A percentile compares a stretch with the other conserved stretches of the same genome.
phyloP scores from a whole-genome alignment of 768 basidiomycete species.

The Arthromyces matolae region DNA sequence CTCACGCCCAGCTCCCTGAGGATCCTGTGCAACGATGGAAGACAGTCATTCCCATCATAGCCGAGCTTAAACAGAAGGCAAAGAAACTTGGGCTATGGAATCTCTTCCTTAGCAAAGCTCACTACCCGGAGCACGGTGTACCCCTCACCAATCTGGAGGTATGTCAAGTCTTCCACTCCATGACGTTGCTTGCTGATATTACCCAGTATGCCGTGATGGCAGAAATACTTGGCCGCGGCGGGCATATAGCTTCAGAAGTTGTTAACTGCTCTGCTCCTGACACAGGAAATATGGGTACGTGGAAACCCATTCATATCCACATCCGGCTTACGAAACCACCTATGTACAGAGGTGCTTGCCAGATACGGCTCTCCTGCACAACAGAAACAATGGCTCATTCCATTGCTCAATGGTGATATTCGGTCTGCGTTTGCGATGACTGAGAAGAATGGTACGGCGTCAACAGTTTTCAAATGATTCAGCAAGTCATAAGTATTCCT shows the following conservation, averaged over 20 bases:
- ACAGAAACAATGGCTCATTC: constrained; percentile 85
- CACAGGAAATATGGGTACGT: constrained; percentile 94
- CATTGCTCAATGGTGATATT: constrained; percentile 88
- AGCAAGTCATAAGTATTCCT: constrained; percentile 7
- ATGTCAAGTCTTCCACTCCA: constrained; percentile 14
- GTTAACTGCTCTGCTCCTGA: constrained; percentile 96
- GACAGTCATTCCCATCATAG: constrained; percentile 75
- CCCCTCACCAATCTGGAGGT: constrained; percentile 94
- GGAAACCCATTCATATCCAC: no score
- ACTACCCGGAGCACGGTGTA: constrained; percentile 87
- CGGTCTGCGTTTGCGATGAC: constrained; percentile 98
- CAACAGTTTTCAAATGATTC: constrained; percentile 2
- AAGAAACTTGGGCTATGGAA: constrained; percentile 94
- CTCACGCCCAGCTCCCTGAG: constrained; percentile 76
- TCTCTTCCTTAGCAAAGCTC: constrained; percentile 90
- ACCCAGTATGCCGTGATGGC: constrained; percentile 93
- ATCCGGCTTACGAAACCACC: no score
- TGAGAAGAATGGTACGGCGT: constrained; percentile 69
- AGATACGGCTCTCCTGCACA: constrained; percentile 90
- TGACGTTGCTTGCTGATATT: neutral
- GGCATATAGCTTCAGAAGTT: constrained; percentile 78
- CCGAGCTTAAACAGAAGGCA: constrained; percentile 84
- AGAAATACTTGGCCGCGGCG: constrained; percentile 85
- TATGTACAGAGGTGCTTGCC: constrained; percentile 85
- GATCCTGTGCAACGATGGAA: constrained; percentile 80